Evolutionary conservation across 345 rosid genomes (phyloP).

Genomic region (Hypericum androsaemum): DNA sequence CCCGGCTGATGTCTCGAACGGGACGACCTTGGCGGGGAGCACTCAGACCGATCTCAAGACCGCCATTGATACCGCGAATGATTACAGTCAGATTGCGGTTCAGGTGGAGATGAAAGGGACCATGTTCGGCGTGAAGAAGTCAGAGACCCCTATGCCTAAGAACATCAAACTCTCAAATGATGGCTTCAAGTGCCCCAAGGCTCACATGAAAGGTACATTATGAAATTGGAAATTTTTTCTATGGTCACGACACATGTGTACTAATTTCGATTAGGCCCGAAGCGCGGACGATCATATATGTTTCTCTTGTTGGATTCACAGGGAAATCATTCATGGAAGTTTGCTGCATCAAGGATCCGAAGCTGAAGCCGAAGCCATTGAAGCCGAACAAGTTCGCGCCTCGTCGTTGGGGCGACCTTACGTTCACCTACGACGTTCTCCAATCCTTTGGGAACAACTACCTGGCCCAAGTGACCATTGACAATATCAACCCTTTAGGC

Average conservation of each 20-base stretch:
- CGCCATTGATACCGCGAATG: constrained; percentile 75
- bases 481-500: constrained; percentile 61
- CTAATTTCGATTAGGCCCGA: too few relatives aligned
- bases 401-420: constrained; percentile 53
- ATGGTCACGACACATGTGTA: too few relatives aligned
- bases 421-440: constrained; percentile 54
- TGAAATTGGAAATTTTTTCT: too few relatives aligned
- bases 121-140: constrained; percentile 51
- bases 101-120: constrained; percentile 58
- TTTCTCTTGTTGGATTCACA: constrained; percentile 12
- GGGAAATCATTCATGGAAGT: constrained; percentile 48
- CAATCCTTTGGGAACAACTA: constrained; percentile 63
- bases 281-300: background rate
- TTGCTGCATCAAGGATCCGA: constrained; percentile 72
- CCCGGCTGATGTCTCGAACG: constrained; percentile 59
- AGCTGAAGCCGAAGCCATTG: constrained; percentile 31
- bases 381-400: constrained; percentile 37
- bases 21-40: constrained; percentile 55
- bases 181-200: constrained; percentile 21
- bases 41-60: constrained; percentile 55
- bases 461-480: constrained; percentile 79
- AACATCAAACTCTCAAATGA: constrained; percentile 46
- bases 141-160: constrained; percentile 64
- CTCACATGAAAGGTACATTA: background rate
- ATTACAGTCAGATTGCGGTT: constrained; percentile 48